These are phyloP conservation scores for Psilocybe cubensis DNA, from an alignment of 768 basidiomycete genomes.

Conservation along the genomic window DNA sequence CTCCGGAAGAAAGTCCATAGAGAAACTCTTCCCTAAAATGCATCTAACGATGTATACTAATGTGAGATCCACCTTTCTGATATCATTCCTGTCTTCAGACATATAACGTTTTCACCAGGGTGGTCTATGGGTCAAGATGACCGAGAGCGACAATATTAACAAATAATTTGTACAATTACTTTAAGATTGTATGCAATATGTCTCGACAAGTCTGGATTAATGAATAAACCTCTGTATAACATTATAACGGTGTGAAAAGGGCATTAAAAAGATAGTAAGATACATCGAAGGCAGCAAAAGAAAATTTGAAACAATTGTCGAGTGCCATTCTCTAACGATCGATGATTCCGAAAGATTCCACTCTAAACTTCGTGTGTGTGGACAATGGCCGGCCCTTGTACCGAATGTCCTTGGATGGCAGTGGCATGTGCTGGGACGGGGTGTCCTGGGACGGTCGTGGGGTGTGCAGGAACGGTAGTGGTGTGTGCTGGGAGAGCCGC, in stretches of 20 bases:
- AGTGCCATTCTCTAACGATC: not conserved
- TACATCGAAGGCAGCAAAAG: not conserved
- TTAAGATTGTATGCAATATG: too few relatives aligned
- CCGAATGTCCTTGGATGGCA: not conserved
- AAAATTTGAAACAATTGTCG: not conserved
- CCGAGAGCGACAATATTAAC: slow-evolving; percentile 32
- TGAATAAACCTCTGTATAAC: not conserved
- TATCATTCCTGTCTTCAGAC: not conserved
- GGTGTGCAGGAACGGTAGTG: too few relatives aligned
- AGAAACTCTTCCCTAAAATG: slow-evolving; percentile 53
- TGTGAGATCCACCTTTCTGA: slow-evolving; percentile 29
- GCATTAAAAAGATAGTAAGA: not conserved
- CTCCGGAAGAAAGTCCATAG: slow-evolving; percentile 50
- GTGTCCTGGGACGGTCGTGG: too few relatives aligned
- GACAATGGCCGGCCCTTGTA: not conserved
- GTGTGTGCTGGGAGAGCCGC: too few relatives aligned
- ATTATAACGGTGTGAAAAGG: not conserved
- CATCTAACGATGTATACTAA: slow-evolving; percentile 58
- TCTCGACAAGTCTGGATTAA: not conserved
- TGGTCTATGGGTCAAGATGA: slow-evolving; percentile 57
- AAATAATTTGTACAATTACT: not conserved
- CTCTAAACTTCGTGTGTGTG: not conserved
- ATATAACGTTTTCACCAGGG: slow-evolving; percentile 33
- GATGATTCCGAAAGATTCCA: not conserved
- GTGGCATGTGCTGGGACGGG: not conserved